Evolutionary conservation across 1,284 basidiomycete genomes (phyloP).

Genomic region (Moniliella sp.): DNA sequence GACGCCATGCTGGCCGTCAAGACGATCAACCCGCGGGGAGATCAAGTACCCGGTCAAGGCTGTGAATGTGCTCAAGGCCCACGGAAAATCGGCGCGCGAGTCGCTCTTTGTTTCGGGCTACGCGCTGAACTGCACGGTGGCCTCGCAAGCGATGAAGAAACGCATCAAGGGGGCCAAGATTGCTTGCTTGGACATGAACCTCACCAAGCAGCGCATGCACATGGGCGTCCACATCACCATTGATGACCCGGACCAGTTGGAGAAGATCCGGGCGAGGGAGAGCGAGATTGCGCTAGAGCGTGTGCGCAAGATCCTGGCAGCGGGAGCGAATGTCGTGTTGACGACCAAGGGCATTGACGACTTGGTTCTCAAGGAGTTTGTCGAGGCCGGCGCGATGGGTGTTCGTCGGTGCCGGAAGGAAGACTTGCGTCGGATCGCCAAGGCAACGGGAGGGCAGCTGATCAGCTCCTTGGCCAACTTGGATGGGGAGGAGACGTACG

Average conservation of each 20-base stretch:
- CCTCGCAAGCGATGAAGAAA: constrained; percentile 95
- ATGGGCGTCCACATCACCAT: constrained; percentile 92
- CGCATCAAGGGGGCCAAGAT: constrained; percentile 81
- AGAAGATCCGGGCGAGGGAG: constrained; percentile 84
- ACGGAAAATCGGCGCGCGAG: constrained; percentile 83
- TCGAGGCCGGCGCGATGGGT: constrained; percentile 96
- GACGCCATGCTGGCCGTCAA: constrained; percentile 96
- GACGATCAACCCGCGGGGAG: constrained; percentile 77
- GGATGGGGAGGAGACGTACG: constrained; percentile 94
- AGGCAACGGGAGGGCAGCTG: constrained; percentile 88
- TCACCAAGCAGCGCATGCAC: constrained; percentile 92
- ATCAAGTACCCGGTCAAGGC: constrained; percentile 98
- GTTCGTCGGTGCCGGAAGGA: constrained; percentile 93
- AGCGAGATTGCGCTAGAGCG: constrained; percentile 87
- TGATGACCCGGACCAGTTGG: constrained; percentile 84
- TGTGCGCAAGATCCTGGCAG: constrained; percentile 78
- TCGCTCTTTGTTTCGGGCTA: constrained; percentile 88
- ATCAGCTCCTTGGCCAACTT: constrained; percentile 83
- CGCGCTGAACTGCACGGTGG: constrained; percentile 93
- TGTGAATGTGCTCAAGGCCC: constrained; percentile 90
- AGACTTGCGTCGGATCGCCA: constrained; percentile 84
- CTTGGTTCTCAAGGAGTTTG: constrained; percentile 90
- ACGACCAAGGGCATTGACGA: constrained; percentile 99
- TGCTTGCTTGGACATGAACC: constrained; percentile 91
- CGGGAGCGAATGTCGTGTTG: constrained; percentile 86